Conservation (phyloP, 306 rosid species). For the Datisca glomerata region DNA sequence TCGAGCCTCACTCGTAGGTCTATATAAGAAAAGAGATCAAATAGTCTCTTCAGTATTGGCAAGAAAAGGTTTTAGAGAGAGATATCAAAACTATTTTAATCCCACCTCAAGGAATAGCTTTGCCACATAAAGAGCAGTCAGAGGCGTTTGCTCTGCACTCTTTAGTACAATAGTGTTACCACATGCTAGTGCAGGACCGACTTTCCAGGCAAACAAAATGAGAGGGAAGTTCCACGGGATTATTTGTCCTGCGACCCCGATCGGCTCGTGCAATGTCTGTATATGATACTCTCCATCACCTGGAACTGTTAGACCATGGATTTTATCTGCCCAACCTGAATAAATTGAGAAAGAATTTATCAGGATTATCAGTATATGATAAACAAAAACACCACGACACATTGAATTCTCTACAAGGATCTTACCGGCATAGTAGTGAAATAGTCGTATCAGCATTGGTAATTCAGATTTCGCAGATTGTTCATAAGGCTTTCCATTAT, state of each 20-base stretch:
- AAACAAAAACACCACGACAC: not conserved
- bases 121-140: conserved; percentile 65
- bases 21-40: too few species aligned
- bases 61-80: too few species aligned
- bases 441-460: conserved; percentile 54
- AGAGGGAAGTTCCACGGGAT: conserved; percentile 98
- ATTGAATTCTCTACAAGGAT: conserved; percentile 6
- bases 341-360: not conserved
- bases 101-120: conserved; percentile 70
- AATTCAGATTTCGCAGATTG: conserved; percentile 49
- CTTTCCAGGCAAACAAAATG: conserved; percentile 90
- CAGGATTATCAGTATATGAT: not conserved
- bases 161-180: conserved; percentile 79
- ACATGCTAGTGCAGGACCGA: conserved; percentile 94
- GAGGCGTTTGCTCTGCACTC: conserved; percentile 86
- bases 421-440: conserved; percentile 82
- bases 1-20: not conserved
- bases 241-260: conserved; percentile 93
- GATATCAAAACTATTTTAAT: too few species aligned
- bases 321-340: conserved; percentile 95
- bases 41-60: too few species aligned
- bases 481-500: conserved; percentile 66
- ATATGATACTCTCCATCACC: conserved; percentile 82
- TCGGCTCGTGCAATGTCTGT: conserved; percentile 81
- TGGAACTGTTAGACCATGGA: conserved; percentile 86